phyloP scores from a whole-genome alignment of 768 basidiomycete genomes.

The Epithele typhae region DNA sequence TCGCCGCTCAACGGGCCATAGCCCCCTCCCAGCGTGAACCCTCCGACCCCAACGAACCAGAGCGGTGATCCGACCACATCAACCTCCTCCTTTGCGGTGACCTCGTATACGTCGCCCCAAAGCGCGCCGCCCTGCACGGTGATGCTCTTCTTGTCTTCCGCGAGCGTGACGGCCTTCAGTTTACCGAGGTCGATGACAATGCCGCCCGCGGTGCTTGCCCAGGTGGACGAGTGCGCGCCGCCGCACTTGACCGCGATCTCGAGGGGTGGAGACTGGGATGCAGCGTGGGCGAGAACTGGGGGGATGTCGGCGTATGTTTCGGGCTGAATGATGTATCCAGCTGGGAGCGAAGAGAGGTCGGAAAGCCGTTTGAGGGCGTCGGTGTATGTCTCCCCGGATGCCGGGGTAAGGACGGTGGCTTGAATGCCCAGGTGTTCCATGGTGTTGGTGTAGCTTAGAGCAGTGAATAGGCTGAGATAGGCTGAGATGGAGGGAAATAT shows the following conservation, averaged over 20 bases:
- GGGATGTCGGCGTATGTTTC: conserved; percentile 14
- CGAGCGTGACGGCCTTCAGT: conserved; percentile 24
- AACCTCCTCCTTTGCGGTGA: conserved; percentile 11
- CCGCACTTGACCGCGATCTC: conserved; percentile 28
- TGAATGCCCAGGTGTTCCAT: conserved; percentile 12
- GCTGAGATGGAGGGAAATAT: too few species aligned
- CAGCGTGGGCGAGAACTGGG: conserved; percentile 12
- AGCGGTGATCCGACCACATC: conserved; percentile 18
- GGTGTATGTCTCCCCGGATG: conserved; percentile 16
- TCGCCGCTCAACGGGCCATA: conserved; percentile 21
- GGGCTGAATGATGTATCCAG: conserved; percentile 15
- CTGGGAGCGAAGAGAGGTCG: conserved; percentile 14
- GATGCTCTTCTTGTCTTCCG: conserved; percentile 22
- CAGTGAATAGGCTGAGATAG: too few species aligned
- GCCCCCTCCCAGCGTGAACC: conserved; percentile 22
- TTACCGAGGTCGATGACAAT: conserved; percentile 30
- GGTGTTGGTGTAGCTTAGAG: too few species aligned
- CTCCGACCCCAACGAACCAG: conserved; percentile 22
- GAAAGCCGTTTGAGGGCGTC: conserved; percentile 17
- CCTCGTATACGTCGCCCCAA: conserved; percentile 24
- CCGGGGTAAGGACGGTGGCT: conserved; percentile 11
- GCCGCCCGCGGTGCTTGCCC: conserved; percentile 29
- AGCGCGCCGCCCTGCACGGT: conserved; percentile 29
- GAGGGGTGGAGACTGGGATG: conserved; percentile 11
- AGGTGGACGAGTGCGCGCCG: conserved; percentile 27